These are phyloP conservation scores for Primulina tabacum DNA, from an alignment of 257 asterid species.

Conservation along the genomic window DNA sequence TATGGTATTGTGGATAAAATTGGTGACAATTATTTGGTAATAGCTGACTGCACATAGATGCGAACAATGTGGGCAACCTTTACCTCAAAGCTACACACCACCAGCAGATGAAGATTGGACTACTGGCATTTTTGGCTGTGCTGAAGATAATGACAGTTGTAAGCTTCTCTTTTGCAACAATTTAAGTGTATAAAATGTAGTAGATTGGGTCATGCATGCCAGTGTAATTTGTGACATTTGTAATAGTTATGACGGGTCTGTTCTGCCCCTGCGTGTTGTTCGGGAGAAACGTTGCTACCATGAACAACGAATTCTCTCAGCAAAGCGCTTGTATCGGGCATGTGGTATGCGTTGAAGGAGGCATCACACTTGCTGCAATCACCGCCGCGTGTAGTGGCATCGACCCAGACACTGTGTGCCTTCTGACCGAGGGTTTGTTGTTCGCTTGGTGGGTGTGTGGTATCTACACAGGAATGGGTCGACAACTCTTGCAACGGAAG, in stretches of 20 bases:
- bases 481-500: constrained; percentile 70
- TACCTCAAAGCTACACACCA: constrained; percentile 63
- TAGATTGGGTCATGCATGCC: too few species aligned
- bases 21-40: constrained; percentile 14
- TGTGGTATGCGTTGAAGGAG: constrained; percentile 66
- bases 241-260: constrained; percentile 54
- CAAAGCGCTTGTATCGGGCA: constrained; percentile 62
- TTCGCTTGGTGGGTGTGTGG: constrained; percentile 93
- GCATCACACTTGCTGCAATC: constrained; percentile 62
- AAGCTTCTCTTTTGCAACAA: constrained; percentile 16
- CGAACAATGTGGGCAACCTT: constrained; percentile 67
- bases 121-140: constrained; percentile 70
- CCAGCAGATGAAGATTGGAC: constrained; percentile 79
- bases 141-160: constrained; percentile 66
- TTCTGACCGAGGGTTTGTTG: constrained; percentile 64
- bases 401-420: constrained; percentile 68
- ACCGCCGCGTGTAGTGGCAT: constrained; percentile 67
- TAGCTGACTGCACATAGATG: constrained; percentile 65
- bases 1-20: neutral
- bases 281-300: constrained; percentile 58
- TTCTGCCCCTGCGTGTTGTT: constrained; percentile 71
- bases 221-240: neutral
- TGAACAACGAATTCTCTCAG: constrained; percentile 57
- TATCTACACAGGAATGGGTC: constrained; percentile 74
- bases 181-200: too few species aligned